Conservation (phyloP, 805 yeast species). For the Wickerhamiella slavikovae region DNA sequence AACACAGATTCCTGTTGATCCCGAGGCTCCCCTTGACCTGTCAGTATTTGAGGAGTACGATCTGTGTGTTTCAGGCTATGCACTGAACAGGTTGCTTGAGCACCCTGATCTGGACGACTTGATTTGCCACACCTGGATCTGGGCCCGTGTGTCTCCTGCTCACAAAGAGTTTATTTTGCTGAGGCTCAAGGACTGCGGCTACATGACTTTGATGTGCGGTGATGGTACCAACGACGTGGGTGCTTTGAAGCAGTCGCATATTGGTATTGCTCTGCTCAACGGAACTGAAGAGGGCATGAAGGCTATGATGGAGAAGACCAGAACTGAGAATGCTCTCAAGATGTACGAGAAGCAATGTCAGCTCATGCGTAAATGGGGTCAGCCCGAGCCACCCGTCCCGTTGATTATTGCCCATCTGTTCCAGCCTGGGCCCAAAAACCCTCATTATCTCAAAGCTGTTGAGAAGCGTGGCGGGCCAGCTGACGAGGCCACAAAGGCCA, state of each 20-base stretch:
- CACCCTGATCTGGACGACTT: constrained; percentile 50
- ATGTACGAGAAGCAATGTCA: constrained; percentile 73
- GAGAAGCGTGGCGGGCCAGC: constrained; percentile 66
- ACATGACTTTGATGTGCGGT: constrained; percentile 95
- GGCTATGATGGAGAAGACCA: constrained; percentile 66
- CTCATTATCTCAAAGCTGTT: constrained; percentile 67
- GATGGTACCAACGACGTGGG: constrained; percentile 99
- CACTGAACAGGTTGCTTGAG: constrained; percentile 42
- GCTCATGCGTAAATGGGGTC: constrained; percentile 57
- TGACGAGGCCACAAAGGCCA: constrained; percentile 27
- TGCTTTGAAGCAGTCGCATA: constrained; percentile 94
- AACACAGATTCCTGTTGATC: constrained; percentile 41
- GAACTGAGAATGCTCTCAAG: constrained; percentile 36
- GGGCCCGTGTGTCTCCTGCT: constrained; percentile 90
- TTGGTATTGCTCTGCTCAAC: constrained; percentile 92
- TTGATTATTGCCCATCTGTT: constrained; percentile 76
- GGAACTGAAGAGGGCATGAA: constrained; percentile 91
- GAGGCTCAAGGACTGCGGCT: constrained; percentile 69
- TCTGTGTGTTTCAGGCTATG: constrained; percentile 85
- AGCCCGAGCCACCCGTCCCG: constrained; percentile 62
- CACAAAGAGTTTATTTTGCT: constrained; percentile 85
- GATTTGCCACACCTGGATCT: constrained; percentile 85
- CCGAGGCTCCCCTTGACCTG: constrained; percentile 34
- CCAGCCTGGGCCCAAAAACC: constrained; percentile 89
- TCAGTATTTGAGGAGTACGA: constrained; percentile 47